Percentiles rank a stretch among this genome's conserved stretches.
These are phyloP conservation scores for Candida succiphila DNA, from an alignment of 805 yeast genomes.

Conservation along the genomic window DNA sequence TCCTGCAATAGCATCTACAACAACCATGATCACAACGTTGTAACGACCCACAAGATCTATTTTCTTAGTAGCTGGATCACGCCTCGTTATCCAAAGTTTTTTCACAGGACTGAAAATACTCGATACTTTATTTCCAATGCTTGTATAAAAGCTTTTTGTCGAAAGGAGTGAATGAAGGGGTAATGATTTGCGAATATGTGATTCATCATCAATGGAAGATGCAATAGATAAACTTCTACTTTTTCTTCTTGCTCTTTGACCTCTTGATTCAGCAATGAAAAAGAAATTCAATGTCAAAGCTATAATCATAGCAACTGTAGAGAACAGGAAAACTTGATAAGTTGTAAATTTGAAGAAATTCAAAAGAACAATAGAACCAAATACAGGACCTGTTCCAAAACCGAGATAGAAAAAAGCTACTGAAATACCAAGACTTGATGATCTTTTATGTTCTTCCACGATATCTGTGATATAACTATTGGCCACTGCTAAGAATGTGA, in stretches of 20 bases:
- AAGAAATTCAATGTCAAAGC: conserved; percentile 25
- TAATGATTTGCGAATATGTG: not conserved
- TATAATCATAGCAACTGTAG: conserved; percentile 19
- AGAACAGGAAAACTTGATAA: conserved; percentile 20
- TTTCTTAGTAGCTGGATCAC: conserved; percentile 17
- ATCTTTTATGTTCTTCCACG: conserved; percentile 49
- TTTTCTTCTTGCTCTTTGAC: conserved; percentile 38
- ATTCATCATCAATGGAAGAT: not conserved
- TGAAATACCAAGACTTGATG: conserved; percentile 46
- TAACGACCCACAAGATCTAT: conserved; percentile 25
- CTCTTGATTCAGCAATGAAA: conserved; percentile 56
- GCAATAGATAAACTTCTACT: conserved; percentile 28
- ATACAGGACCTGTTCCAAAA: conserved; percentile 53
- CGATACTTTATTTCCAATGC: not conserved
- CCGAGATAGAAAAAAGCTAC: conserved; percentile 54
- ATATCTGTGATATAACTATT: conserved; percentile 72
- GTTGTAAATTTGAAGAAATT: conserved; percentile 18
- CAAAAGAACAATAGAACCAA: conserved; percentile 29
- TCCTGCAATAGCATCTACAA: conserved; percentile 33
- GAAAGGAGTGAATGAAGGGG: too few relatives aligned
- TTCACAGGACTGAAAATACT: conserved; percentile 32
- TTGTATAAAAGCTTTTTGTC: not conserved
- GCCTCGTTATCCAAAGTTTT: conserved; percentile 44
- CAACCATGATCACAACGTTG: conserved; percentile 38
- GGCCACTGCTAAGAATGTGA: conserved; percentile 44